Base-by-base conservation (phyloP, 163 green algal genomes). In the Trebouxia gelatinosa region DNA sequence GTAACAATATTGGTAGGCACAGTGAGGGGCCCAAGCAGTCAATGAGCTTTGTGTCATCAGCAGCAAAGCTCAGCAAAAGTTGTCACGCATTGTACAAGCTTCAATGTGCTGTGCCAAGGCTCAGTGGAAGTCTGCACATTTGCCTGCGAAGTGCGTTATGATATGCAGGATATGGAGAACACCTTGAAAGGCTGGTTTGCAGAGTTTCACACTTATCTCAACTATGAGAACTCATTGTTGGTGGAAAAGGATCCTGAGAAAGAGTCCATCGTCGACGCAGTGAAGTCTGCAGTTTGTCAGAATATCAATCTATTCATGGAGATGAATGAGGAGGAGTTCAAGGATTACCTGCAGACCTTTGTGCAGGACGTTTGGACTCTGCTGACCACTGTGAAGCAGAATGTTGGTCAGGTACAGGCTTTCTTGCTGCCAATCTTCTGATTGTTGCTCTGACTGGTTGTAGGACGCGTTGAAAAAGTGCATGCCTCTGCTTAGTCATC, bases 301-400 rank as follows among this genome's bases (percentile, higher is more conserved):
- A 95, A 92, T 79, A 89, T 97, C 78, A 94, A 93, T 76, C 86
- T 98, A 51, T 97, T 98, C 81, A 93, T 98, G 83, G 93, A 97
- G 83, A 92, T 93, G 78, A 95, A 96, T 68, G 96, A 99, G 86
- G 95, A 99, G 83, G 96, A 99, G 68, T 98, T 98, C 87, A 85
- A 89, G 34, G 89, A 88, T 72, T 97, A 91, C 87, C 87, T 98
- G 78, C 78, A 91, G 75, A 94, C 89, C 2, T 98, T 98, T 81
- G 92, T 93, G 1, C 87, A 88, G 59, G 91, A 92, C 37, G 93
- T 98, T n/a, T 99, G 96, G 96, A 88, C 83, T 54, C 87, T 97
- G 80, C 89, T 99, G 11, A 83, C 95, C 71, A 90, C 87, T 54
- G 88, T 98, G 16, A 84, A 83, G 35, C 67, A 83, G 31, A 80